A percentile compares a stretch with the other conserved stretches of the same genome.
phyloP scores from a whole-genome alignment of 169 alveolate genomes.

The Hammondia hammondi region DNA sequence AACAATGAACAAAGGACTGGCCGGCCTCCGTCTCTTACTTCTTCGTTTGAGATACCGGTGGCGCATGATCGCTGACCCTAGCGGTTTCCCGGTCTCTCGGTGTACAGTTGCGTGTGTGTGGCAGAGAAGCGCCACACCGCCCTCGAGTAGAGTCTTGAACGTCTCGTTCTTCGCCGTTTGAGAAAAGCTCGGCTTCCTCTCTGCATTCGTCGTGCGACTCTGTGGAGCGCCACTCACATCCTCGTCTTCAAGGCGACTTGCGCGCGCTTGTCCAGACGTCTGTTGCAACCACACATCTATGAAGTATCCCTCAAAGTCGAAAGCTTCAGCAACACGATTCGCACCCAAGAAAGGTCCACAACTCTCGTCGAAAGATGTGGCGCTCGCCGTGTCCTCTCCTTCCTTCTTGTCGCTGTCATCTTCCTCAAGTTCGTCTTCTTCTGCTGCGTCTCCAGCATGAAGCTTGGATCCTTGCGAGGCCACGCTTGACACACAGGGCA shows the following conservation, averaged over 20 bases:
- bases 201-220: neutral
- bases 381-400: neutral
- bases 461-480: neutral
- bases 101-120: conserved; percentile 39
- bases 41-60: conserved; percentile 61
- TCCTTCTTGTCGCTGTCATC: neutral
- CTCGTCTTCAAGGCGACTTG: neutral
- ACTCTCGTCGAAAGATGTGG: neutral
- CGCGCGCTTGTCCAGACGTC: neutral
- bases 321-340: neutral
- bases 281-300: conserved; percentile 61
- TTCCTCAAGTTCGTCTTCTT: neutral
- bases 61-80: conserved; percentile 58
- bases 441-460: neutral
- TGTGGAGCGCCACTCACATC: neutral
- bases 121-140: conserved; percentile 14
- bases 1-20: too few relatives aligned
- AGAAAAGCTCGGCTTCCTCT: neutral
- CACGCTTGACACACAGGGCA: neutral
- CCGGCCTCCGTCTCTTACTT: conserved; percentile 32
- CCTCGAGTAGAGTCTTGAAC: neutral
- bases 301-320: conserved; percentile 59
- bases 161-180: neutral
- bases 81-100: conserved; percentile 38
- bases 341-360: neutral